phyloP scores from a whole-genome alignment of 768 basidiomycete species.

The Boletus rufocinnamomeus region DNA sequence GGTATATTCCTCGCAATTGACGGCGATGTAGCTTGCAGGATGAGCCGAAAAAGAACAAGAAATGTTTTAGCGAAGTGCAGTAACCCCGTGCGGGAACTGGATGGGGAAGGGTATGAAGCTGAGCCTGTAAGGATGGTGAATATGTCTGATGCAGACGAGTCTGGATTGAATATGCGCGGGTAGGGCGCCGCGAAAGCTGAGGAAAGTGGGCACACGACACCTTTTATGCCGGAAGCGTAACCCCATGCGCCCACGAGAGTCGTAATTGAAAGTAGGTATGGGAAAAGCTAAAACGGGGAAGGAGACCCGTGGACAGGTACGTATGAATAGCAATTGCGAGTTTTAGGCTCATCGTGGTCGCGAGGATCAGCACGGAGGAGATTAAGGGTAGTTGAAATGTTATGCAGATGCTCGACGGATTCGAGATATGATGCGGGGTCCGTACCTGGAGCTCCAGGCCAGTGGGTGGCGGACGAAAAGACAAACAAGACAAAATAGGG shows the following conservation, averaged over 20 bases:
- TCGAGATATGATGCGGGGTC: too few species aligned
- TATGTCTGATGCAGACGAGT: too few species aligned
- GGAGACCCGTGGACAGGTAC: not conserved
- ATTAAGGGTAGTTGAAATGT: not conserved
- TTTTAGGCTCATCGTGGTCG: not conserved
- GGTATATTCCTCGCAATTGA: not conserved
- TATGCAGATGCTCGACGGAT: not conserved
- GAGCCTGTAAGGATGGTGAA: not conserved
- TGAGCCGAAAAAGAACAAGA: too few species aligned
- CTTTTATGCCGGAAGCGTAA: slow-evolving; percentile 23
- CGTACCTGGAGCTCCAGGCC: not conserved
- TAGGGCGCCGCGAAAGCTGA: not conserved
- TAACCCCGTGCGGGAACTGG: not conserved
- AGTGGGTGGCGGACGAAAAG: slow-evolving; percentile 17
- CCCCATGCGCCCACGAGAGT: slow-evolving; percentile 8
- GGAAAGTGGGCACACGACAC: slow-evolving; percentile 28
- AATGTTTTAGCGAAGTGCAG: not conserved
- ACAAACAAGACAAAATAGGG: slow-evolving; percentile 39
- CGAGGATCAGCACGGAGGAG: slow-evolving; percentile 7
- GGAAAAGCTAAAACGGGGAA: slow-evolving; percentile 1
- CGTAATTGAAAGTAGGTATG: slow-evolving; percentile 19
- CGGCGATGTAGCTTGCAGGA: not conserved
- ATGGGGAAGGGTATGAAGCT: not conserved
- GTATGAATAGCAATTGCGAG: not conserved
- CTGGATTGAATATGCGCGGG: not conserved